Evolutionary conservation across 2,329 filamentous ascomycete genomes (phyloP).

Genomic region (Aspergillus versicolor): DNA sequence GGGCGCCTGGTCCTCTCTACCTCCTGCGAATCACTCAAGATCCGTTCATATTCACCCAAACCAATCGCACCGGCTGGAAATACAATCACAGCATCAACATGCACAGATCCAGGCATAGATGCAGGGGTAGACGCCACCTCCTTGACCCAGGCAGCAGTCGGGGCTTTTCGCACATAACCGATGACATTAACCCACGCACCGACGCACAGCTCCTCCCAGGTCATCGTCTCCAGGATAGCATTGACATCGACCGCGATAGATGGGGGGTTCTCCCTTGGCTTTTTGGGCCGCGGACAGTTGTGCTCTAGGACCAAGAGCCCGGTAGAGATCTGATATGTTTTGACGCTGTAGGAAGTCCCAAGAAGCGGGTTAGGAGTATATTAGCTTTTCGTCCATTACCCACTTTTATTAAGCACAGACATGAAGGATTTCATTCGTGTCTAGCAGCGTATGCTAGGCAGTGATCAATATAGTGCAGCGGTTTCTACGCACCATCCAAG

Average conservation of each 20-base stretch:
- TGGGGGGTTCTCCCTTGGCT: slow-evolving; percentile 35
- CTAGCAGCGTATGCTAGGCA: neutral
- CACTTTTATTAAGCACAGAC: neutral
- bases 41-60: slow-evolving; percentile 68
- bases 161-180: slow-evolving; percentile 62
- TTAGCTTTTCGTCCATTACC: neutral
- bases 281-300: slow-evolving; percentile 48
- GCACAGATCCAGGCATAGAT: slow-evolving; percentile 33
- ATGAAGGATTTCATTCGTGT: neutral
- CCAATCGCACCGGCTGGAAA: slow-evolving; percentile 76
- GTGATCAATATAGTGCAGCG: neutral
- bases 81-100: slow-evolving; percentile 72
- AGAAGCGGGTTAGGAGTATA: neutral
- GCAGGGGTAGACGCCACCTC: neutral
- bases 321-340: slow-evolving; percentile 55
- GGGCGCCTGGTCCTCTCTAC: slow-evolving; percentile 27
- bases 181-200: slow-evolving; percentile 91
- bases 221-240: slow-evolving; percentile 66
- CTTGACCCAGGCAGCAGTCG: neutral
- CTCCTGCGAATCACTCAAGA: slow-evolving; percentile 45
- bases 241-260: slow-evolving; percentile 67
- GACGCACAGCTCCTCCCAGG: slow-evolving; percentile 61
- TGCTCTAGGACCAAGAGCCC: slow-evolving; percentile 70
- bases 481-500: slow-evolving; percentile 74
- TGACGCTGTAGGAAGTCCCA: slow-evolving; percentile 50